Base-by-base conservation (phyloP, 2,329 filamentous ascomycete species). In the Aspergillus brunneoviolaceus region DNA sequence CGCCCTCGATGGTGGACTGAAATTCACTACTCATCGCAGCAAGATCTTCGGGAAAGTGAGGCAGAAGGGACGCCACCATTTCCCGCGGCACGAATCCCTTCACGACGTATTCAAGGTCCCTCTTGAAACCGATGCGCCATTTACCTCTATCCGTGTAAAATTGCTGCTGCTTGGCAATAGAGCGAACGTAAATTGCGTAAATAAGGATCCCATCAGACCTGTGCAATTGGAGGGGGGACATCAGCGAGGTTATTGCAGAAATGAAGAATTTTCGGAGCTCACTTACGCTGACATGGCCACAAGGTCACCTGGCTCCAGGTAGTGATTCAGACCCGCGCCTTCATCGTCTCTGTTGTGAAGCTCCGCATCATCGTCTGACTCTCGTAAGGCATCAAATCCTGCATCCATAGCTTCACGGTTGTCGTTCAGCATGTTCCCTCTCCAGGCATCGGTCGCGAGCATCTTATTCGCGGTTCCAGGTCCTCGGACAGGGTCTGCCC, bases 81-180 rank as follows among this genome's bases (percentile, higher is more conserved):
- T 78, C 70, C 2, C 72, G 74, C 29, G 80, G 71, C 10, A 82
- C 76, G 64, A 83, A 84, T 25, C 74, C 72, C 51, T 81, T 79
- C 11, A 85, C 73, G 10, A 80, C 76, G 65, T 81, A 85, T 50
- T 80, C 77, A 7, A 85, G 70, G 33, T 73, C 68, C 21, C 65
- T 69, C 4, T 77, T 68, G 7, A 64, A 66, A 35, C 70, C 72
- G 21, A 78, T 67, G 5, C 78, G 72, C 78, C 78, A 80, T 65
- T 79, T 78, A 7, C 78, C 78, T 60, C 73, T 67, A 10, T 67
- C 64, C 2, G 75, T 78, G 51, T 80, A 80, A 49, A 80, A 79
- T 53, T 80, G 77, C 55, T 73, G 72, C 53, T 79, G 77, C 53
- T 73, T 74, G 21, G 74, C 70, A 27, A 79, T 53, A 0, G 77